These are phyloP conservation scores for Trebouxia gelatinosa DNA, from an alignment of 163 green algal species.

Conservation along the genomic window DNA sequence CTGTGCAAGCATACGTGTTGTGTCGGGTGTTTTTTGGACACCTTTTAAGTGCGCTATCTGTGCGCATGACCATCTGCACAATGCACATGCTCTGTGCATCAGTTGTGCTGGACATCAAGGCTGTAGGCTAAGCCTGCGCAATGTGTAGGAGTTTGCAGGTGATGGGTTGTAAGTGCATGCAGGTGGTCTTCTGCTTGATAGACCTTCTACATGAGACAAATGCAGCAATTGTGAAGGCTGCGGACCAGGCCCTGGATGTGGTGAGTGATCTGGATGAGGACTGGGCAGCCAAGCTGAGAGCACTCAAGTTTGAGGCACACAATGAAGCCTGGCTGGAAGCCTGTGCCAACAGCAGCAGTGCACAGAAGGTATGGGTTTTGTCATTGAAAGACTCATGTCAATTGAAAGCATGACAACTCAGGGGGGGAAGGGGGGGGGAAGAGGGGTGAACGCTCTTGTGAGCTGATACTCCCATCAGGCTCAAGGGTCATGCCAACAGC, in stretches of 20 bases:
- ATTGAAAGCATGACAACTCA: neutral
- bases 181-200: conserved; percentile 74
- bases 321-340: conserved; percentile 73
- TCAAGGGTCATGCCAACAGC: neutral
- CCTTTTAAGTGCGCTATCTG: too few relatives aligned
- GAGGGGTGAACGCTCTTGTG: neutral
- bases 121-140: too few relatives aligned
- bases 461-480: neutral
- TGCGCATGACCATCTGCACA: too few relatives aligned
- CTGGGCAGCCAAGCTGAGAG: conserved; percentile 63
- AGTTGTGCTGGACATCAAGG: neutral
- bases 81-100: neutral
- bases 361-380: neutral
- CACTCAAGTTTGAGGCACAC: conserved; percentile 78
- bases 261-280: conserved; percentile 70
- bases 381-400: neutral
- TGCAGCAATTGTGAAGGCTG: conserved; percentile 61
- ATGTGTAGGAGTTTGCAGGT: neutral
- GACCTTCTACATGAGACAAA: conserved; percentile 77
- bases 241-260: conserved; percentile 71
- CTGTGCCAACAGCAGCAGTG: neutral
- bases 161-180: conserved; percentile 6
- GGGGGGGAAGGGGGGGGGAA: too few relatives aligned
- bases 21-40: too few relatives aligned
- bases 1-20: too few relatives aligned